Percentiles rank a stretch among this genome's conserved stretches.
These are phyloP conservation scores for Amylocystis lapponica DNA, from an alignment of 768 basidiomycete genomes.

Conservation along the genomic window DNA sequence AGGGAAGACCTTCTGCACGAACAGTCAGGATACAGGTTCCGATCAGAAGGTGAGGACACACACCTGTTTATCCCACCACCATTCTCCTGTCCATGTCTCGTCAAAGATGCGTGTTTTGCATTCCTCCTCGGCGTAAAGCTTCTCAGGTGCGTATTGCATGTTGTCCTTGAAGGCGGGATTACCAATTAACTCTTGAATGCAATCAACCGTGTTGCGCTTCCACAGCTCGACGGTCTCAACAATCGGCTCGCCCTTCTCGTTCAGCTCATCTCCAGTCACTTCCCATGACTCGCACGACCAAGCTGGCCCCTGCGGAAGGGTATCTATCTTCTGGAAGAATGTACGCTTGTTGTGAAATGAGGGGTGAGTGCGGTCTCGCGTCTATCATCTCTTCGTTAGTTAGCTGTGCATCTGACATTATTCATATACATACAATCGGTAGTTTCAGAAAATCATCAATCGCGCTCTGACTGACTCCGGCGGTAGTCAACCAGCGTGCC, in stretches of 20 bases:
- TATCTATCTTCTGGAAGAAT: conserved; percentile 17
- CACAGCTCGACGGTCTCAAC: too few species aligned
- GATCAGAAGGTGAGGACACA: conserved; percentile 2
- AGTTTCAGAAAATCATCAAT: too few species aligned
- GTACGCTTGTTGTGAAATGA: conserved; percentile 15
- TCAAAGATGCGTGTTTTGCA: conserved; percentile 22
- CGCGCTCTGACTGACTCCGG: too few species aligned
- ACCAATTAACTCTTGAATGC: conserved; percentile 28
- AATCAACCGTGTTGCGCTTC: too few species aligned
- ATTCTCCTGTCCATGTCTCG: conserved; percentile 44
- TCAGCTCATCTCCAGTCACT: conserved; percentile 9
- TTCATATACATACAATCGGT: not conserved
- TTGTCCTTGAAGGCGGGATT: conserved; percentile 26
- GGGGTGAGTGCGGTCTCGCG: too few species aligned
- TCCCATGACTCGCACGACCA: conserved; percentile 17
- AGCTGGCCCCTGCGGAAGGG: conserved; percentile 8
- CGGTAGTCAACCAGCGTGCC: too few species aligned
- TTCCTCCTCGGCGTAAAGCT: conserved; percentile 25
- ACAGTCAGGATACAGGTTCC: not conserved
- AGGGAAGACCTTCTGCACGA: conserved; percentile 14
- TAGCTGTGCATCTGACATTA: too few species aligned
- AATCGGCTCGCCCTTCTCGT: conserved; percentile 14
- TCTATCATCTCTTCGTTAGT: conserved; percentile 4
- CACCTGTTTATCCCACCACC: conserved; percentile 48
- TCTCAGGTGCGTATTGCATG: conserved; percentile 30